Percentiles rank a stretch among this genome's conserved stretches.
Evolutionary conservation across 2,329 filamentous ascomycete species (phyloP).

Genomic region (Scedosporium apiospermum): DNA sequence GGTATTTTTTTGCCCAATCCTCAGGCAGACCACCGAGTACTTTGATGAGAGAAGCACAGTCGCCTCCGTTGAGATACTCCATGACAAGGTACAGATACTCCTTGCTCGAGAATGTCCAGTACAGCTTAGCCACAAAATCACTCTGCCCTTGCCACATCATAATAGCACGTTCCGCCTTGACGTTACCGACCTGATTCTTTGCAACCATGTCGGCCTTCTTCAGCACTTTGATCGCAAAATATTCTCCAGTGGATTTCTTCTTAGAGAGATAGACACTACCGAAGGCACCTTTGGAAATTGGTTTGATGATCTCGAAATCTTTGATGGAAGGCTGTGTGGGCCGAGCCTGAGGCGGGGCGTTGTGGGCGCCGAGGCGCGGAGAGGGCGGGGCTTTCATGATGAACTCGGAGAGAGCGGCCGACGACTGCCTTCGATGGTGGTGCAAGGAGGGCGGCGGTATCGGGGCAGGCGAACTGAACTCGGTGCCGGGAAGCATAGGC

Average conservation of each 20-base stretch:
- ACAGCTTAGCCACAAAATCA: slow-evolving; percentile 96
- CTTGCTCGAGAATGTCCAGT: slow-evolving; percentile 99
- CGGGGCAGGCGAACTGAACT: slow-evolving; percentile 67
- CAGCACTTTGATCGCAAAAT: slow-evolving; percentile 95
- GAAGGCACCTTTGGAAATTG: slow-evolving; percentile 97
- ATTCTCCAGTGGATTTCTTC: slow-evolving; percentile 97
- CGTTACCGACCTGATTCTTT: slow-evolving; percentile 98
- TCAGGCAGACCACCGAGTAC: slow-evolving; percentile 84
- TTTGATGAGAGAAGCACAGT: slow-evolving; percentile 94
- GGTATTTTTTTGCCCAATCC: slow-evolving; percentile 96
- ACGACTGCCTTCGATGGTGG: slow-evolving; percentile 85
- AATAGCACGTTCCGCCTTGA: slow-evolving; percentile 95
- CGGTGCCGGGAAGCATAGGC: slow-evolving; percentile 72
- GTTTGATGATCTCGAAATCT: slow-evolving; percentile 98
- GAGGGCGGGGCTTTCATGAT: slow-evolving; percentile 65
- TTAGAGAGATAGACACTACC: slow-evolving; percentile 96
- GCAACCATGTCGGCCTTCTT: slow-evolving; percentile 99
- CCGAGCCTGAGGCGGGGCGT: slow-evolving; percentile 71
- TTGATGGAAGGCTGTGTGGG: slow-evolving; percentile 94
- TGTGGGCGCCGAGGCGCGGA: slow-evolving; percentile 67
- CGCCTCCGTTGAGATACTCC: slow-evolving; percentile 97
- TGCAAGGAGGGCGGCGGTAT: slow-evolving; percentile 30
- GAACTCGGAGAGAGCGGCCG: slow-evolving; percentile 68
- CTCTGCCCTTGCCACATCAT: slow-evolving; percentile 99
- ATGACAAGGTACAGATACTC: slow-evolving; percentile 98